Evolutionary conservation across 192 early-diverging fungal species (phyloP).

Genomic region (Linnemannia exigua): DNA sequence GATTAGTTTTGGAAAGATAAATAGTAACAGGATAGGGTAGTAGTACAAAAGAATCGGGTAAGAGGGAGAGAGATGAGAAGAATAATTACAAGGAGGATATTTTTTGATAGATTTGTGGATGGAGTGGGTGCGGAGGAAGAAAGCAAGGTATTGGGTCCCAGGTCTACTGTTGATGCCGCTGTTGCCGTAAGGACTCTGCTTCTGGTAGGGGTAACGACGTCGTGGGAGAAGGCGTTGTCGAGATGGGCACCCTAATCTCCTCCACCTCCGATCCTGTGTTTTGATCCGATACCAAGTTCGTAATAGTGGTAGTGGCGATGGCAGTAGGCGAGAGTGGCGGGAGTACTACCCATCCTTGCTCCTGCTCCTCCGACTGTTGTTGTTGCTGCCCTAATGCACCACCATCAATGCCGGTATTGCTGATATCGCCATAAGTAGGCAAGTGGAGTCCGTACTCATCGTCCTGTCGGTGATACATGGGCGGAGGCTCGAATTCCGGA

Average conservation of each 20-base stretch:
- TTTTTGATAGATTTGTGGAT: background rate
- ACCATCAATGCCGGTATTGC: background rate
- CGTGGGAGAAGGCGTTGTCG: no score
- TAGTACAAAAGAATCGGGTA: background rate
- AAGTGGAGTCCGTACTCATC: background rate
- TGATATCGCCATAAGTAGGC: slow-evolving; percentile 9
- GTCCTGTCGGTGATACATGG: slow-evolving; percentile 12
- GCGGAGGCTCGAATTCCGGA: slow-evolving; percentile 10
- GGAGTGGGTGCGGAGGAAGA: background rate
- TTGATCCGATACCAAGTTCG: background rate
- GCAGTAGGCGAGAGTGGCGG: background rate
- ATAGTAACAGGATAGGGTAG: background rate
- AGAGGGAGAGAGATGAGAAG: background rate
- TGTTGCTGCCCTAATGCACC: background rate
- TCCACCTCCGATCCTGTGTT: no score
- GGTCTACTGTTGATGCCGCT: background rate
- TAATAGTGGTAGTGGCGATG: background rate
- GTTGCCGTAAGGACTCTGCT: background rate
- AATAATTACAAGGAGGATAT: slow-evolving; percentile 8
- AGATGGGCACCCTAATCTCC: no score
- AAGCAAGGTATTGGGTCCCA: background rate
- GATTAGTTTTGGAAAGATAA: background rate
- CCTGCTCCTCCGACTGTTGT: background rate
- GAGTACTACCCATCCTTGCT: background rate
- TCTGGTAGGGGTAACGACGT: background rate